These are phyloP conservation scores for Eragrostis nindensis DNA, from an alignment of 176 grass and related monocot species.

Conservation along the genomic window DNA sequence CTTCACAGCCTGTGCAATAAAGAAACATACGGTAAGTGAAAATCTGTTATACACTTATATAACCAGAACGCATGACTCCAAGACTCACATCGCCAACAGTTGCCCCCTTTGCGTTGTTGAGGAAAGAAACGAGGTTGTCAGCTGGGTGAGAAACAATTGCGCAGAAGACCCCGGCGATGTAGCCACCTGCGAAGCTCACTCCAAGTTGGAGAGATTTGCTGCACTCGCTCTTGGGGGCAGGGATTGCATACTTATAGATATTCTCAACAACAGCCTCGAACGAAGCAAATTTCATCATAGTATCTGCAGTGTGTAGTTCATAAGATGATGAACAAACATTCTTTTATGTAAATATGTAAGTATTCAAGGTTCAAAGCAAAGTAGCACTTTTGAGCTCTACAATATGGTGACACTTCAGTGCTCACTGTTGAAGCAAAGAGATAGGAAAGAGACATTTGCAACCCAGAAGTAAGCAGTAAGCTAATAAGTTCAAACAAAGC, in stretches of 20 bases:
- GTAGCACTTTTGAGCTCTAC: not conserved
- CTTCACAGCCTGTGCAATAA: slow-evolving; percentile 69
- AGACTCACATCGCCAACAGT: slow-evolving; percentile 70
- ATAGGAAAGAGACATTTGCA: not conserved
- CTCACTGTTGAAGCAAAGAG: not conserved
- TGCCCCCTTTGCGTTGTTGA: slow-evolving; percentile 74
- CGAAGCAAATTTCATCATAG: slow-evolving; percentile 90
- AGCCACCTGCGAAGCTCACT: slow-evolving; percentile 83
- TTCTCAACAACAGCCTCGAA: slow-evolving; percentile 74
- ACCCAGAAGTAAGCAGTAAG: not conserved
- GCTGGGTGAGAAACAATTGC: slow-evolving; percentile 82
- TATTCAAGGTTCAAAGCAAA: not conserved
- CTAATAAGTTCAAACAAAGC: not conserved
- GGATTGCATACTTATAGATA: slow-evolving; percentile 74
- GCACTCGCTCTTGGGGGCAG: slow-evolving; percentile 67
- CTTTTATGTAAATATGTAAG: not conserved
- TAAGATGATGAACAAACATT: not conserved
- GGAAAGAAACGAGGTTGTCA: slow-evolving; percentile 81
- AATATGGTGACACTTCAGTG: not conserved
- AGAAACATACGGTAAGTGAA: not conserved
- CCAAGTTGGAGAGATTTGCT: slow-evolving; percentile 79
- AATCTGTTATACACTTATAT: not conserved
- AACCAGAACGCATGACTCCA: slow-evolving; percentile 5
- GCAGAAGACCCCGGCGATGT: slow-evolving; percentile 73
- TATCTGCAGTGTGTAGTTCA: slow-evolving; percentile 50